These are phyloP conservation scores for Yamadazyma insecticola DNA, from an alignment of 805 yeast species.

Conservation along the genomic window DNA sequence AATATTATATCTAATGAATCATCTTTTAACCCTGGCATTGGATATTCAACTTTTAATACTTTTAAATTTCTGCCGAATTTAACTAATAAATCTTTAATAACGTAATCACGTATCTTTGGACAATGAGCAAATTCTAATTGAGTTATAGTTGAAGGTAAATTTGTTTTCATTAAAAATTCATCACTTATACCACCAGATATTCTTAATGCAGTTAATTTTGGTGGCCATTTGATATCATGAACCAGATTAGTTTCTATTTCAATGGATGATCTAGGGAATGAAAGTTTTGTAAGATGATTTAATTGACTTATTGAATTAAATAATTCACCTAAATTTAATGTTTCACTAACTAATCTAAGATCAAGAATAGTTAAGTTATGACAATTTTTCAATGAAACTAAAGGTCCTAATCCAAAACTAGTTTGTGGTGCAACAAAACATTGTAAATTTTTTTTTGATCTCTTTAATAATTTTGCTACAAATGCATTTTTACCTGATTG, in stretches of 20 bases:
- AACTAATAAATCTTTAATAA: slow-evolving; percentile 57
- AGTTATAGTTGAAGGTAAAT: slow-evolving; percentile 70
- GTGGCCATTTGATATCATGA: slow-evolving; percentile 69
- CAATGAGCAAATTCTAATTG: slow-evolving; percentile 82
- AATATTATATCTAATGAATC: slow-evolving; percentile 72
- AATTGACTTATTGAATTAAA: slow-evolving; percentile 68
- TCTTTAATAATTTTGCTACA: slow-evolving; percentile 74
- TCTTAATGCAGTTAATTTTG: slow-evolving; percentile 62
- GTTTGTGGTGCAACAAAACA: slow-evolving; percentile 89
- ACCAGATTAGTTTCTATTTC: slow-evolving; percentile 48
- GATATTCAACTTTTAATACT: slow-evolving; percentile 69
- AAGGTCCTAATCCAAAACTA: slow-evolving; percentile 87
- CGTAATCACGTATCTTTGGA: slow-evolving; percentile 65
- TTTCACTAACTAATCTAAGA: slow-evolving; percentile 82
- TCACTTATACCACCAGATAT: slow-evolving; percentile 88
- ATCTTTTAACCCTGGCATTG: slow-evolving; percentile 75
- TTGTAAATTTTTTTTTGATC: slow-evolving; percentile 64
- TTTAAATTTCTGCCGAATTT: slow-evolving; percentile 64
- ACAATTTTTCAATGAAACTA: slow-evolving; percentile 77
- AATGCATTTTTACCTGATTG: slow-evolving; percentile 91
- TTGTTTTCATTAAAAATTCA: slow-evolving; percentile 63
- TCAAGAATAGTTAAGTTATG: slow-evolving; percentile 60
- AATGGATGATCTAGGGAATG: slow-evolving; percentile 87
- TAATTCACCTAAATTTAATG: slow-evolving; percentile 75
- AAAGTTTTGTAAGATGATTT: slow-evolving; percentile 61